phyloP scores from a whole-genome alignment of 2,329 filamentous ascomycete species.

The Verticillium klebahnii region DNA sequence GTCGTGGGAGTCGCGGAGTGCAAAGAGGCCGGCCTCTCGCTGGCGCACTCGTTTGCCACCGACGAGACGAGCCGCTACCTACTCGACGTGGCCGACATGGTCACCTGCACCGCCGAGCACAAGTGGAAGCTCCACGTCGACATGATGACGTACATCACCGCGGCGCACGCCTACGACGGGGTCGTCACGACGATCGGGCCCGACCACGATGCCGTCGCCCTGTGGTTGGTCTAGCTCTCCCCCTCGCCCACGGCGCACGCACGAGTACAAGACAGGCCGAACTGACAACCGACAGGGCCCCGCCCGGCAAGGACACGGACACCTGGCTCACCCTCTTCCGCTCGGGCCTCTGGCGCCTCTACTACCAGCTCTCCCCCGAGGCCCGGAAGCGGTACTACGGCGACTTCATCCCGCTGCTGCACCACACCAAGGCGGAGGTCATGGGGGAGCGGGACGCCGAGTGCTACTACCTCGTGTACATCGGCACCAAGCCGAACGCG shows the following conservation, averaged over 20 bases:
- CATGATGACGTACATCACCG: slow-evolving; percentile 73
- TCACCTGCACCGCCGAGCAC: slow-evolving; percentile 56
- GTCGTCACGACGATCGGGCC: slow-evolving; percentile 70
- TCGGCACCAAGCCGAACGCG: slow-evolving; percentile 68
- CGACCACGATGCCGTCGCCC: slow-evolving; percentile 71
- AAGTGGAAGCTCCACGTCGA: slow-evolving; percentile 74
- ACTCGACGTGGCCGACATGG: slow-evolving; percentile 65
- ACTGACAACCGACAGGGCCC: slow-evolving; percentile 52
- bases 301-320: slow-evolving; percentile 69
- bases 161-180: slow-evolving; percentile 70
- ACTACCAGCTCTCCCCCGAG: slow-evolving; percentile 69
- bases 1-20: slow-evolving; percentile 61
- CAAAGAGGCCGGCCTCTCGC: slow-evolving; percentile 64
- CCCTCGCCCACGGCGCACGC: neutral
- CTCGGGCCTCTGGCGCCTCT: slow-evolving; percentile 72
- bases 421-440: slow-evolving; percentile 65
- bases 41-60: slow-evolving; percentile 72
- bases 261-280: neutral
- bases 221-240: slow-evolving; percentile 57
- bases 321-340: slow-evolving; percentile 67
- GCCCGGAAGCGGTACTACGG: slow-evolving; percentile 69
- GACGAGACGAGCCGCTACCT: slow-evolving; percentile 74
- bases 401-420: slow-evolving; percentile 71
- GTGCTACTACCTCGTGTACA: slow-evolving; percentile 79
- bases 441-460: slow-evolving; percentile 63